Evolutionary conservation across 768 basidiomycete genomes (phyloP).

Genomic region (Russula emetica): DNA sequence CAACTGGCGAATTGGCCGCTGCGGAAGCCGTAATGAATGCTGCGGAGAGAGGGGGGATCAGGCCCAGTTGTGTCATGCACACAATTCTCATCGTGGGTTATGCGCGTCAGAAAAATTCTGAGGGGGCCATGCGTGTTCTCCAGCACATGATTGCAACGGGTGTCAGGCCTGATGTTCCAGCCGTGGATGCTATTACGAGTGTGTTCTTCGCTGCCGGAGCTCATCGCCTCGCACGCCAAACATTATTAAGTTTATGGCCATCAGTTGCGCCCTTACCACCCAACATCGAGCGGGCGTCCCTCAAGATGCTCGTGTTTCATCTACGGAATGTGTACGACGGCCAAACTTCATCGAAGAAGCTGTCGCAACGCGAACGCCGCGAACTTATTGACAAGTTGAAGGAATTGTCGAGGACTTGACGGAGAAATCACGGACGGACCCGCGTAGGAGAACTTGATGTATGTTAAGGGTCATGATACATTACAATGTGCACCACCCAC

Average conservation of each 20-base stretch:
- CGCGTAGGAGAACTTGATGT: conserved; percentile 2
- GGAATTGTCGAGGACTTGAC: conserved; percentile 40
- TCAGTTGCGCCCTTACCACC: conserved; percentile 58
- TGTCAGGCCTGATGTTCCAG: conserved; percentile 63
- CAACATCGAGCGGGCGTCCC: conserved; percentile 41
- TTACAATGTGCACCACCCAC: conserved; percentile 2
- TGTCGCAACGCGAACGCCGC: conserved; percentile 36
- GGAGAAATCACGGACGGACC: conserved; percentile 5
- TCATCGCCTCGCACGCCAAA: conserved; percentile 45
- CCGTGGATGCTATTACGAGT: conserved; percentile 65
- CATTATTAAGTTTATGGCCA: conserved; percentile 60
- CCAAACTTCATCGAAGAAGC: conserved; percentile 26
- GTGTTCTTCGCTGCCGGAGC: conserved; percentile 60
- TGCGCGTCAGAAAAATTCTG: conserved; percentile 55
- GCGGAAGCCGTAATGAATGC: conserved; percentile 55
- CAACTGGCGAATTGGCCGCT: conserved; percentile 52
- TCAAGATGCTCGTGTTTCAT: conserved; percentile 43
- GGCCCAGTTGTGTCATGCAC: conserved; percentile 63
- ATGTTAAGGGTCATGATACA: conserved; percentile 7
- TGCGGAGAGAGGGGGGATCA: conserved; percentile 47
- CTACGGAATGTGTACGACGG: conserved; percentile 44
- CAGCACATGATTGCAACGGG: conserved; percentile 57
- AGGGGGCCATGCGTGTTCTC: conserved; percentile 51
- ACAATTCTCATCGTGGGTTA: conserved; percentile 73
- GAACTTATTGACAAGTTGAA: conserved; percentile 41